Percentiles rank a stretch among this genome's conserved stretches.
These are phyloP conservation scores for Kodamaea fukazawae DNA, from an alignment of 805 yeast species.

Conservation along the genomic window DNA sequence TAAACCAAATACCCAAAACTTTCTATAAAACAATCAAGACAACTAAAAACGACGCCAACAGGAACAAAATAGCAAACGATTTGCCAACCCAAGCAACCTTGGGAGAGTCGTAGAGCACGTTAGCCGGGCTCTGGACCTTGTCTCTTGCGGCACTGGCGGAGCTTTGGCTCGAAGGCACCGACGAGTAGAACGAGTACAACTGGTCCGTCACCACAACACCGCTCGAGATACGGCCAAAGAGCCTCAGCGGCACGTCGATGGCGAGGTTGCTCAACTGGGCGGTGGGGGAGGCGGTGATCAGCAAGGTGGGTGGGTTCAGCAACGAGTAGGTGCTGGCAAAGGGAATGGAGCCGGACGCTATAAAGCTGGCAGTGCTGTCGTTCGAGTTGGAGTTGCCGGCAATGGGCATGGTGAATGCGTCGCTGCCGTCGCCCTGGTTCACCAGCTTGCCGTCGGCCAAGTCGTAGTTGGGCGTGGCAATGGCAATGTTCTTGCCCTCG, in stretches of 20 bases:
- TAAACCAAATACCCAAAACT: no score
- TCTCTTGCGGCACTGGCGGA: slow-evolving; percentile 20
- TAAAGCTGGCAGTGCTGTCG: slow-evolving; percentile 18
- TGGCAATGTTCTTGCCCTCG: slow-evolving; percentile 52
- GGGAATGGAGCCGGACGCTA: slow-evolving; percentile 48
- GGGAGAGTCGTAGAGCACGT: no score
- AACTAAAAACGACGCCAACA: background rate
- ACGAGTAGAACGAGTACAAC: background rate
- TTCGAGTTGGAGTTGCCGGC: background rate
- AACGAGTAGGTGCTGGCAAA: slow-evolving; percentile 39
- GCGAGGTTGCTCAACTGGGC: background rate
- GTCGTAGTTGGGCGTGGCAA: slow-evolving; percentile 46
- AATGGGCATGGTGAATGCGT: slow-evolving; percentile 1
- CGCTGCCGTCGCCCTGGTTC: background rate
- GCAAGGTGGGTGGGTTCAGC: slow-evolving; percentile 18
- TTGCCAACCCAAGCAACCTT: background rate
- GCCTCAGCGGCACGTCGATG: slow-evolving; percentile 23
- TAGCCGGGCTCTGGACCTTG: slow-evolving; percentile 1
- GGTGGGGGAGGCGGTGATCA: slow-evolving; percentile 15
- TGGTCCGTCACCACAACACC: slow-evolving; percentile 27
- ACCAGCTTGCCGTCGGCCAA: slow-evolving; percentile 6
- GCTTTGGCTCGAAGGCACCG: slow-evolving; percentile 2
- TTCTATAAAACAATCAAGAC: background rate
- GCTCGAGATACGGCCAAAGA: slow-evolving; percentile 27
- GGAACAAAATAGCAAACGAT: background rate